Evolutionary conservation across 2,329 filamentous ascomycete genomes (phyloP).

Genomic region (Penicillium polonicum): DNA sequence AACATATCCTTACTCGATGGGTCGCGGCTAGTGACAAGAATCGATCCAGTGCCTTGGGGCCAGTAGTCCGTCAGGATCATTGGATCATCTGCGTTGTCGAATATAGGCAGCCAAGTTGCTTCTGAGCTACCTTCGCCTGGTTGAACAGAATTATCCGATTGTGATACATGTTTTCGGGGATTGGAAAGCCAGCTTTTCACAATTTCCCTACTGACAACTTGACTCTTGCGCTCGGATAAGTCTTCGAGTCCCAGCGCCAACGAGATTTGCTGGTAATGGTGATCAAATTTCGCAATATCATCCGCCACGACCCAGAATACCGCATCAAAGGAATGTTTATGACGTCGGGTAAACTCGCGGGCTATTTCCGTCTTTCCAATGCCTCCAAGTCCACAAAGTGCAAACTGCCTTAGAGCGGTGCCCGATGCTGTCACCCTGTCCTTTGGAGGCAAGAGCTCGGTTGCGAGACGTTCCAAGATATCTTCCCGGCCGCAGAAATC

Average conservation of each 20-base stretch:
- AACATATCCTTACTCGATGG: neutral
- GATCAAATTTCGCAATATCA: constrained; percentile 25
- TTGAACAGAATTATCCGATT: neutral
- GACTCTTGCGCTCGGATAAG: constrained; percentile 18
- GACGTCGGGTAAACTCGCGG: constrained; percentile 23
- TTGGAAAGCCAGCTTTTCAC: constrained; percentile 26
- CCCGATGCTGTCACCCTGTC: constrained; percentile 7
- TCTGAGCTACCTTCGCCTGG: neutral
- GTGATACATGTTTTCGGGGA: neutral
- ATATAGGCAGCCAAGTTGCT: neutral
- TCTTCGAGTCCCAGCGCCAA: constrained; percentile 27
- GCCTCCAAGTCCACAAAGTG: constrained; percentile 25
- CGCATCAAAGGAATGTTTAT: constrained; percentile 29
- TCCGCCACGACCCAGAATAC: constrained; percentile 36
- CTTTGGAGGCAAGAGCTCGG: constrained; percentile 22
- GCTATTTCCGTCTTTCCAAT: constrained; percentile 33
- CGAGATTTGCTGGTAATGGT: constrained; percentile 25
- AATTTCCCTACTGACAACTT: constrained; percentile 23
- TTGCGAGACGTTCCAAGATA: constrained; percentile 21
- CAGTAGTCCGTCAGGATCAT: neutral
- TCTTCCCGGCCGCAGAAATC: constrained; percentile 26
- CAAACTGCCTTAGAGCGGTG: constrained; percentile 18
- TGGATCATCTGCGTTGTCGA: neutral
- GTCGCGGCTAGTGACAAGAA: neutral
- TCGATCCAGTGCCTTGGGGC: neutral